A percentile compares a stretch with the other conserved stretches of the same genome.
These are phyloP conservation scores for Corymbia maculata DNA, from an alignment of 345 rosid genomes.

Conservation along the genomic window DNA sequence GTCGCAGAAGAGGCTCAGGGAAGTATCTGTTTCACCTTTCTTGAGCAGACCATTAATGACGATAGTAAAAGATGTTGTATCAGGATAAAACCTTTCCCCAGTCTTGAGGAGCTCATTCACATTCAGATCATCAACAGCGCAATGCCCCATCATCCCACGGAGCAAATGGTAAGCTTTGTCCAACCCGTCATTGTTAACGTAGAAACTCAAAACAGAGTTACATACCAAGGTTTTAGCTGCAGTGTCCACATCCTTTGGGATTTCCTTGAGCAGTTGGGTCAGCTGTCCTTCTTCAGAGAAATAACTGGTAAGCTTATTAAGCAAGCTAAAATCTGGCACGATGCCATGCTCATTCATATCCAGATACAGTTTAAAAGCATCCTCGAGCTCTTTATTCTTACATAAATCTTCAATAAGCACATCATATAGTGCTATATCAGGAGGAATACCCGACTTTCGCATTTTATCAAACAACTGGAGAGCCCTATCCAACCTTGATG, in stretches of 20 bases:
- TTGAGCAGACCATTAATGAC: conserved; percentile 46
- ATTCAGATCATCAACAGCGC: conserved; percentile 8
- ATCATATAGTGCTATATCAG: conserved; percentile 52
- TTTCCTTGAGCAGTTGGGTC: conserved; percentile 22
- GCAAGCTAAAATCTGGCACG: conserved; percentile 44
- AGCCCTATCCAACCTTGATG: conserved; percentile 54
- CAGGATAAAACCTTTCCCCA: conserved; percentile 25
- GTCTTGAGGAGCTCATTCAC: conserved; percentile 15
- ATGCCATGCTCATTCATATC: conserved; percentile 49
- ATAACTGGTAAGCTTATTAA: conserved; percentile 47
- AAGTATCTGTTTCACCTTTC: conserved; percentile 42
- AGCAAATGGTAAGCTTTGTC: conserved; percentile 51
- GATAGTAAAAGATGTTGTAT: conserved; percentile 27
- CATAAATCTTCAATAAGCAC: conserved; percentile 67
- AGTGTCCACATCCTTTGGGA: conserved; percentile 27
- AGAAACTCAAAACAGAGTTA: conserved; percentile 33
- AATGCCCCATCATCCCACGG: conserved; percentile 22
- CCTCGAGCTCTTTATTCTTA: conserved; percentile 33
- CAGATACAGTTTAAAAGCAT: conserved; percentile 44
- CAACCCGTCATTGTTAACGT: conserved; percentile 19
- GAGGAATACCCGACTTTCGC: conserved; percentile 40
- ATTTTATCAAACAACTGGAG: conserved; percentile 51
- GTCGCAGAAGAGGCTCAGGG: conserved; percentile 43
- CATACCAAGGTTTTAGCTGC: conserved; percentile 37
- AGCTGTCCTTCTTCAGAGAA: conserved; percentile 42